Percentiles rank a stretch among this genome's conserved stretches.
phyloP scores from a whole-genome alignment of 2,329 filamentous ascomycete genomes.

The Aureobasidium sp. region DNA sequence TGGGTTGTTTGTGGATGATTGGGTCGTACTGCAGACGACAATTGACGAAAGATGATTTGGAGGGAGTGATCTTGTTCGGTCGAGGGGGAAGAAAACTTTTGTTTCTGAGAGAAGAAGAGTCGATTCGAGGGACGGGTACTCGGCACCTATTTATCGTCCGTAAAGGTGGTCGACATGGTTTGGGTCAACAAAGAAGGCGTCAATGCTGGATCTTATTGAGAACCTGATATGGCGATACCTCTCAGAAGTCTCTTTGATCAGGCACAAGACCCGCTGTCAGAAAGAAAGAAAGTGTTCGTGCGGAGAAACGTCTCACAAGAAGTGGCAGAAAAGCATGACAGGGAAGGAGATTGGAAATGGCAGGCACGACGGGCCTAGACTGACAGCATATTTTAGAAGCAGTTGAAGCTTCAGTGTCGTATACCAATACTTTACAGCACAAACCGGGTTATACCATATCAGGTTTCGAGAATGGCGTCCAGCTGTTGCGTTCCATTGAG shows the following conservation, averaged over 20 bases:
- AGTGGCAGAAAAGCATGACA: not conserved
- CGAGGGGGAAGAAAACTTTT: not conserved
- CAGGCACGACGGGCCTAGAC: not conserved
- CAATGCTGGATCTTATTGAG: not conserved
- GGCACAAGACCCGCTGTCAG: not conserved
- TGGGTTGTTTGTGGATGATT: not conserved
- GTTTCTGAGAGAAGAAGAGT: not conserved
- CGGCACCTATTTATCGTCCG: not conserved
- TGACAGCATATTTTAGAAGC: not conserved
- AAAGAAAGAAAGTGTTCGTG: not conserved
- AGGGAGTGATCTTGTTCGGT: not conserved
- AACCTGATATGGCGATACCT: not conserved
- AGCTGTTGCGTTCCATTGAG: not conserved
- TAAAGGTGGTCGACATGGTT: not conserved
- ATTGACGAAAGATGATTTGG: not conserved
- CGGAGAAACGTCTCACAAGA: not conserved
- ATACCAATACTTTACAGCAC: not conserved
- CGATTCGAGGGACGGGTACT: not conserved
- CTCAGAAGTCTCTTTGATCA: not conserved
- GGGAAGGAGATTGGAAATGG: not conserved
- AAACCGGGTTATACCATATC: not conserved
- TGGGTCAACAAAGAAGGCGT: not conserved
- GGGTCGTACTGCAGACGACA: conserved; percentile 1
- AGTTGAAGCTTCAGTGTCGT: not conserved
- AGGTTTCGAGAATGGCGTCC: no score